phyloP scores from a whole-genome alignment of 371 early-diverging fungal genomes.

The Mucor racemosus region DNA sequence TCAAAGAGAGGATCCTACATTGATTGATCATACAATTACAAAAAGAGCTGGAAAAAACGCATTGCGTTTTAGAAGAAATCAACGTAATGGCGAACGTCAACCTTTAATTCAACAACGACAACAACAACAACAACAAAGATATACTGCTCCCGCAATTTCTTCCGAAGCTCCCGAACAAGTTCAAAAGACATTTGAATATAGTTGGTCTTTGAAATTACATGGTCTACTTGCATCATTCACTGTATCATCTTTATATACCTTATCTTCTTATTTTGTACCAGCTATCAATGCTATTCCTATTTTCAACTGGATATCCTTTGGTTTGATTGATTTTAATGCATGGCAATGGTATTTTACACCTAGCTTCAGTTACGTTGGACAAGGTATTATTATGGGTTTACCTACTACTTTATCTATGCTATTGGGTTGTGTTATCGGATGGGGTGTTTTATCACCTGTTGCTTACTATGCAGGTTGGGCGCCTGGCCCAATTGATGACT shows the following conservation, averaged over 20 bases:
- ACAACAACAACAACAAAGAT: background rate
- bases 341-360: constrained; percentile 86
- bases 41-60: background rate
- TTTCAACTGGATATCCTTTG: constrained; percentile 66
- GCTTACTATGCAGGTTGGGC: constrained; percentile 77
- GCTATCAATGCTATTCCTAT: constrained; percentile 63
- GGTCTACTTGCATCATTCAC: constrained; percentile 62
- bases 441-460: constrained; percentile 80
- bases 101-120: constrained; percentile 9
- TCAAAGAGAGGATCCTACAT: constrained; percentile 40
- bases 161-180: background rate
- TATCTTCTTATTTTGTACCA: constrained; percentile 70
- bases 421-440: constrained; percentile 76
- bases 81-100: constrained; percentile 1
- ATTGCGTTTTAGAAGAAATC: background rate
- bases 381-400: constrained; percentile 80
- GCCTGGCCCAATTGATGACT: constrained; percentile 72
- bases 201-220: constrained; percentile 65
- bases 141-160: background rate
- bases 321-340: constrained; percentile 39
- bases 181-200: constrained; percentile 44
- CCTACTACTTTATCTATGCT: constrained; percentile 50
- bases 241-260: constrained; percentile 67
- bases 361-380: constrained; percentile 79
- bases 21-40: background rate